Evolutionary conservation across 2,329 filamentous ascomycete genomes (phyloP), one percentile per base, ranked within the genome.

Genomic region (Sclerotinia nivalis): DNA sequence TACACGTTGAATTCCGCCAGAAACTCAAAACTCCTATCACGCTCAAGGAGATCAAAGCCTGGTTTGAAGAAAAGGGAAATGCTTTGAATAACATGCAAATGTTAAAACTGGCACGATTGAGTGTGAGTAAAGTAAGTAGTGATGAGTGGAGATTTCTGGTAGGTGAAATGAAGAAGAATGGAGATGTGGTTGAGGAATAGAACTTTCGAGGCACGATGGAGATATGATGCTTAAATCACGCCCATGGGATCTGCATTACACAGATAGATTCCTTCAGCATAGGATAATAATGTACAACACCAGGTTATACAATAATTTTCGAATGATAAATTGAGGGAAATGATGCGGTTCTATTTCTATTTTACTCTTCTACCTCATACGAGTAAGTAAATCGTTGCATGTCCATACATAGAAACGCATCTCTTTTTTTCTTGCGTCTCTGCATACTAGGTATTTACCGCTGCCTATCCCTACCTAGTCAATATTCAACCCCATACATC

Each of bases 1-100:
- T 98, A 1, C 91, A 96, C 72, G 95, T 98, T 61, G 86, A 90
- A 76, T 97, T 97, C 79, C 88, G 91, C 70, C 89, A 88, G 78
- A 97, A 97, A 80, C 93, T 98, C 75, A 83, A 84, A 1, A 84
- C 88, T 20, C 86, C 89, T 0, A 86, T 98, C 69, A 85, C 86
- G 7, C 84, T 97, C 66, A 86, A 87, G 72, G 89, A 92, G 74
- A 84, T 97, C 58, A 90, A 91, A 68, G 85, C 86, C 49, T 84
- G 90, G 76, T 87, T 84, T 54, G 77, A 80, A 0, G 85, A 85
- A 0, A 81, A 86, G 12, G 85, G 84, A 10, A 79, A 80, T 65
- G 83, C 87, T 9, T 82, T 97, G 54, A 87, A 88, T 76, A 85
- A 88, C 64, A 93, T 98, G 88, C 92, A 97, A 81, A 86, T 96